Evolutionary conservation across 2,329 filamentous ascomycete species (phyloP), one percentile per base, ranked within the genome.

Genomic region (Epichloe typhina): DNA sequence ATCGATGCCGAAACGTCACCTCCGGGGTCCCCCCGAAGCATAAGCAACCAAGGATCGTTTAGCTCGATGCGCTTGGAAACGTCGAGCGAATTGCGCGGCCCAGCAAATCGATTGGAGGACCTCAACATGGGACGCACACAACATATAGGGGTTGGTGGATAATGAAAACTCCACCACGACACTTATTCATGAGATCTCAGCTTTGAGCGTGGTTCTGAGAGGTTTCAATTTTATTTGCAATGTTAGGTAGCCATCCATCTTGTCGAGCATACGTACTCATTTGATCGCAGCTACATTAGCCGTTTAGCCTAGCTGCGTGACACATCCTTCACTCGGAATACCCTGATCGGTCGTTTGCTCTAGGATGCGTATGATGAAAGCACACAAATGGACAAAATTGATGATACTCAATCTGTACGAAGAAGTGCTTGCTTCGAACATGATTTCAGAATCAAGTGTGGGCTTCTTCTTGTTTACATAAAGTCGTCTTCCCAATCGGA

Each of bases 401-500:
- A 11, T 40, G 6, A n/a, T 15, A 4, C 7, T 40, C 39, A 15
- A 40, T 19, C 39, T 41, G 40, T 23, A 42, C 9, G 11, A 21
- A 42, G 9, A 13, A 42, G 19, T 40, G 6, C 9, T 11, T 19
- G 9, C 9, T 11, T 39, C 5, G 15, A 4, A 17, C 19, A 19
- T 40, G 17, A 40, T 31, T 11, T 11, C 26, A 31, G 26, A 31
- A 4, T 31, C 26, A 31, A 31, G 26, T 4, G 26, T 31, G 8
- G 26, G 26, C 26, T 26, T 26, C 26, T 9, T 31, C 11, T 5
- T 23, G 19, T 15, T 55, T 77, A 91, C 88, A 95, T 94, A 63
- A 98, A 98, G 63, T 98, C 91, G 53, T 96, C 90, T 62, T 88
- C 78, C 71, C 87, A 90, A 64, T 87, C 74, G 53, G 82, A 79